phyloP scores from a whole-genome alignment of 1,139 yeast species.

The Debaryomycetaceae sp. region DNA sequence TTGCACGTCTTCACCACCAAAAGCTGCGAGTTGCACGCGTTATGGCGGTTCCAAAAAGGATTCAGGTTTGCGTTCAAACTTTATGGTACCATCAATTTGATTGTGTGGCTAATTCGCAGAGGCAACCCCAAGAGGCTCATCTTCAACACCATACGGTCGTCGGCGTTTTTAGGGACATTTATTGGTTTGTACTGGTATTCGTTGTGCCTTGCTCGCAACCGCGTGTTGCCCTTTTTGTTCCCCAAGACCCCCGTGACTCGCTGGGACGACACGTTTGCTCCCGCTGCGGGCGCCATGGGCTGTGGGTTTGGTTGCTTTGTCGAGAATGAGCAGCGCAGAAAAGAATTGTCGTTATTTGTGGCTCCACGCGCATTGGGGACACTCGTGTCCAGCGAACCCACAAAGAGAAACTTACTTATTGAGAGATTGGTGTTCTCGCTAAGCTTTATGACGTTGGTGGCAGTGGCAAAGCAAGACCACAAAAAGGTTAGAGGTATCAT shows the following conservation, averaged over 20 bases:
- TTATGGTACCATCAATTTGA: slow-evolving; percentile 21
- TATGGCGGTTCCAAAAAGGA: slow-evolving; percentile 30
- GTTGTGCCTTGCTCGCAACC: slow-evolving; percentile 31
- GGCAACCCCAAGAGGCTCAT: slow-evolving; percentile 10
- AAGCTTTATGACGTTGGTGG: slow-evolving; percentile 29
- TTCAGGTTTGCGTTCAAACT: slow-evolving; percentile 28
- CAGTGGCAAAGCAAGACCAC: slow-evolving; percentile 17
- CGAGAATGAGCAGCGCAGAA: slow-evolving; percentile 30
- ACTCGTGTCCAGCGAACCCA: slow-evolving; percentile 20
- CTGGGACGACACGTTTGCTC: slow-evolving; percentile 30
- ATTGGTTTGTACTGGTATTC: slow-evolving; percentile 35
- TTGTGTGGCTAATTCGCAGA: slow-evolving; percentile 12
- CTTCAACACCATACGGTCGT: slow-evolving; percentile 23
- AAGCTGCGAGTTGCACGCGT: slow-evolving; percentile 33
- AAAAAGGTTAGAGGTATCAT: slow-evolving; percentile 21
- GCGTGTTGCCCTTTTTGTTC: slow-evolving; percentile 24
- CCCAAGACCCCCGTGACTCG: slow-evolving; percentile 15
- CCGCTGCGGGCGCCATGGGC: slow-evolving; percentile 25
- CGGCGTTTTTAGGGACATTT: slow-evolving; percentile 33
- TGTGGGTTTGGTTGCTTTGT: slow-evolving; percentile 35
- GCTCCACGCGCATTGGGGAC: slow-evolving; percentile 37
- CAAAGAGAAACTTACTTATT: slow-evolving; percentile 14
- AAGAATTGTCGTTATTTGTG: slow-evolving; percentile 38
- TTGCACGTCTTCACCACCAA: slow-evolving; percentile 29
- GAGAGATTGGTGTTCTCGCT: slow-evolving; percentile 26